A percentile compares a stretch with the other conserved stretches of the same genome.
phyloP scores from a whole-genome alignment of 2,329 filamentous ascomycete species.

The Aureobasidium pullulans region DNA sequence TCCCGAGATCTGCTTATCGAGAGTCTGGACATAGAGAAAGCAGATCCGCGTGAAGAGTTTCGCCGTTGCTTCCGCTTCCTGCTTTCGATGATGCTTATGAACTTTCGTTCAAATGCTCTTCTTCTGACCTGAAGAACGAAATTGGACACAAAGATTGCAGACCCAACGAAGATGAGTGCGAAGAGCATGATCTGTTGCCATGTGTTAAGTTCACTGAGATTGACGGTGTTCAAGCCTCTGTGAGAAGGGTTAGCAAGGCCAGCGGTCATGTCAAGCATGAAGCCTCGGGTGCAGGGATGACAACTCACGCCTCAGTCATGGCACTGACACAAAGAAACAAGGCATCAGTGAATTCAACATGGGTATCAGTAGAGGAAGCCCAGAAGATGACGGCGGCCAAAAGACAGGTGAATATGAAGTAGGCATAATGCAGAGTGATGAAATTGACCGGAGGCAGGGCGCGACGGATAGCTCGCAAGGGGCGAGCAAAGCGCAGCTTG shows the following conservation, averaged over 20 bases:
- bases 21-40: background rate
- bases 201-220: constrained; percentile 56
- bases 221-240: constrained; percentile 58
- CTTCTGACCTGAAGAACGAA: constrained; percentile 56
- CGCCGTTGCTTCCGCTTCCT: constrained; percentile 15
- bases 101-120: constrained; percentile 55
- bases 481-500: constrained; percentile 7
- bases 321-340: constrained; percentile 60
- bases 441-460: constrained; percentile 24
- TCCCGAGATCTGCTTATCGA: background rate
- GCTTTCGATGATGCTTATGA: constrained; percentile 45
- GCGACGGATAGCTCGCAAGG: constrained; percentile 9
- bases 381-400: constrained; percentile 56
- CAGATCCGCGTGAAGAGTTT: background rate
- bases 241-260: background rate
- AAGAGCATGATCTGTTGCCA: constrained; percentile 63
- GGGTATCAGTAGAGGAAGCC: constrained; percentile 45
- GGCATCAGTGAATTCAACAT: constrained; percentile 55
- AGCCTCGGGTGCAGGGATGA: background rate
- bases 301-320: constrained; percentile 51
- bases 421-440: constrained; percentile 53
- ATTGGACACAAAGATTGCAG: constrained; percentile 59
- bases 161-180: constrained; percentile 58
- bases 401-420: constrained; percentile 53
- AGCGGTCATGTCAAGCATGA: background rate